These are phyloP conservation scores for Aeschynomene evenia DNA, from an alignment of 306 rosid genomes.

Conservation along the genomic window DNA sequence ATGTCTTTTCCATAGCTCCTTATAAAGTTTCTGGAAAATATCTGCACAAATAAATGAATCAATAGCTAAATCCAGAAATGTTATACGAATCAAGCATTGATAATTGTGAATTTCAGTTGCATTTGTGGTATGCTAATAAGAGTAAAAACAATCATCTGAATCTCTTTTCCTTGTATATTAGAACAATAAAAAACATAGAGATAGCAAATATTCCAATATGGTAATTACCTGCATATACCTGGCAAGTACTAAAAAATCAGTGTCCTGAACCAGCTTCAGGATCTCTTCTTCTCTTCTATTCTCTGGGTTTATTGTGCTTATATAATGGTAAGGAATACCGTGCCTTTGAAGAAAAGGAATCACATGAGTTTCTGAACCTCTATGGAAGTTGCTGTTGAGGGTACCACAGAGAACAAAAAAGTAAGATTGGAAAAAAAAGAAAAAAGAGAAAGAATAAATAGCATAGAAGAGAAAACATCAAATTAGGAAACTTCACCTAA, in stretches of 20 bases:
- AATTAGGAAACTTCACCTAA: slow-evolving; percentile 54
- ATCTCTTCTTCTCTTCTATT: slow-evolving; percentile 79
- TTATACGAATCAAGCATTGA: too few species aligned
- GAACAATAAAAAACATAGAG: slow-evolving; percentile 10
- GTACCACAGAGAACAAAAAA: slow-evolving; percentile 1
- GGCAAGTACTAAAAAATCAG: slow-evolving; percentile 89
- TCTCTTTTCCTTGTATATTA: background rate
- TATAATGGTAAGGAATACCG: slow-evolving; percentile 74
- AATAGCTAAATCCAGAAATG: background rate
- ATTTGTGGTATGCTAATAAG: background rate
- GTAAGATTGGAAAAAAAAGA: background rate
- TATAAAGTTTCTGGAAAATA: slow-evolving; percentile 75
- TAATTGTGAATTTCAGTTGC: too few species aligned
- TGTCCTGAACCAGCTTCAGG: slow-evolving; percentile 78
- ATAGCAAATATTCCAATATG: background rate
- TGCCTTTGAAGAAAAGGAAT: slow-evolving; percentile 82
- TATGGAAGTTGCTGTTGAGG: slow-evolving; percentile 67
- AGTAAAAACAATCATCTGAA: slow-evolving; percentile 15
- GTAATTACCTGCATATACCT: slow-evolving; percentile 93
- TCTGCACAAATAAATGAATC: slow-evolving; percentile 47
- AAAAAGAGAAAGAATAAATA: background rate
- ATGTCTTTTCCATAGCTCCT: slow-evolving; percentile 75
- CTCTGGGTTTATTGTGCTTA: slow-evolving; percentile 45
- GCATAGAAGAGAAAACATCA: background rate
- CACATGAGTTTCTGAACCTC: slow-evolving; percentile 89